Evolutionary conservation across 164 flowering plant species (phyloP), one percentile per base, ranked within the genome.

Genomic region (Dillenia suffruticosa): DNA sequence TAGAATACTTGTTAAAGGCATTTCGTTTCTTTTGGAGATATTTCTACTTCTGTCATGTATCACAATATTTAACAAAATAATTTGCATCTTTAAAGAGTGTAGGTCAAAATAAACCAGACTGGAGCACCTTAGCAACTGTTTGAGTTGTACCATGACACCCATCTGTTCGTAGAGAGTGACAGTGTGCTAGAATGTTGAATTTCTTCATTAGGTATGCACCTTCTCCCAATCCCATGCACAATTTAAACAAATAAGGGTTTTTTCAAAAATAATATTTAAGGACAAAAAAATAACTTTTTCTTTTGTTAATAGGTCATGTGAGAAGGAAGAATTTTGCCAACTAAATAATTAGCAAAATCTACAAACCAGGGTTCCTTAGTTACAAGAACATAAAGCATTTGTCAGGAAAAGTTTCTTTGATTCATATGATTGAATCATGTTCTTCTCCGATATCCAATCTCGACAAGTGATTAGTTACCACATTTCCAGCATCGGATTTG

Each of bases 131-230:
- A 17, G 63, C 54, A 24, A 19, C 56, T 47, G 60, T 57, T 15
- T 12, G 14, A 0, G 46, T 47, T n/a, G 62, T 12, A 8, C 49
- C 56, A 65, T 17, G 43, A 45, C 58, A 62, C 1, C 68, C 68
- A 3, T n/a, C 62, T 17, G 10, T n/a, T 7, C 49, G 8, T 11
- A 8, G 12, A 1, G 54, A 17, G 51, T 65, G 68, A 44, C 61
- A 65, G 50, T 49, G 49, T 4, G 3, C 14, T 0, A 65, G 43
- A 12, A 49, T 57, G 40, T 9, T 49, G n/a, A 6, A 48, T 11
- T 6, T 69, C 63, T 12, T 51, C 49, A 16, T 63, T 50, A 11
- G 63, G 72, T 7, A 69, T 49, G 59, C 63, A 69, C 13, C 72
- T 44, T 51, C 67, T 14, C 9, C 49, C n/a, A 3, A 70, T 45